Percentiles rank a stretch among this genome's conserved stretches.
Evolutionary conservation across 768 basidiomycete species (phyloP).

Genomic region (Suillus clintonianus): DNA sequence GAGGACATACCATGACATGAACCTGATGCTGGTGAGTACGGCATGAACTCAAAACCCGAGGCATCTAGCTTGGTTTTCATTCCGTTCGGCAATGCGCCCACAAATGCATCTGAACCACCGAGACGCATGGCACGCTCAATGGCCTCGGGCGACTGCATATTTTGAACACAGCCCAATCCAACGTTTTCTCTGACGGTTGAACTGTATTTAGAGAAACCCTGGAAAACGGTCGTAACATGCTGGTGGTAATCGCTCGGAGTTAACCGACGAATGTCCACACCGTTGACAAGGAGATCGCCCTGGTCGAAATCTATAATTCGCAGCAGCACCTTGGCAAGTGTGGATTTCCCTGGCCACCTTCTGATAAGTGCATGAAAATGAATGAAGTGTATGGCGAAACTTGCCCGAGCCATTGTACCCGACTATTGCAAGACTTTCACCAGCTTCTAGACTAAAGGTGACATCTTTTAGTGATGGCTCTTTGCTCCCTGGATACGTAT

Average conservation of each 20-base stretch:
- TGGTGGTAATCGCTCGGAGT: constrained; percentile 71
- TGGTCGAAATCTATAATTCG: constrained; percentile 77
- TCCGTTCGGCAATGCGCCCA: constrained; percentile 68
- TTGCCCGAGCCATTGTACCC: constrained; percentile 82
- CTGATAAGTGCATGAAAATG: constrained; percentile 6
- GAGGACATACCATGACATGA: constrained; percentile 33
- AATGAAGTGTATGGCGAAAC: constrained; percentile 23
- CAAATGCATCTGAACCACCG: constrained; percentile 69
- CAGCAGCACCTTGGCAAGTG: constrained; percentile 78
- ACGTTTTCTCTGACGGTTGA: constrained; percentile 81
- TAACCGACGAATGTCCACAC: constrained; percentile 62
- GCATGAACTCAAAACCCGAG: constrained; percentile 55
- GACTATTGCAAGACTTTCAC: constrained; percentile 83
- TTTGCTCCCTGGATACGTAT: constrained; percentile 76
- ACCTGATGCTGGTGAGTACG: constrained; percentile 31
- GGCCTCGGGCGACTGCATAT: constrained; percentile 55
- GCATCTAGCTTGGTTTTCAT: constrained; percentile 72
- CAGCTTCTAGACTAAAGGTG: constrained; percentile 68
- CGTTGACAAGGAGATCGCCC: constrained; percentile 72
- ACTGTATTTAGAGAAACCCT: constrained; percentile 82
- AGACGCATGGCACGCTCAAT: constrained; percentile 67
- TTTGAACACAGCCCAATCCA: constrained; percentile 76
- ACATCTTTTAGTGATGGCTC: constrained; percentile 71
- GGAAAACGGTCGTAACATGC: constrained; percentile 80
- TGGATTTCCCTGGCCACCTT: constrained; percentile 72